These are phyloP conservation scores for Bryoerythrophyllum caledonicum DNA, from an alignment of 225 moss, liverwort and hornwort genomes.

Conservation along the genomic window DNA sequence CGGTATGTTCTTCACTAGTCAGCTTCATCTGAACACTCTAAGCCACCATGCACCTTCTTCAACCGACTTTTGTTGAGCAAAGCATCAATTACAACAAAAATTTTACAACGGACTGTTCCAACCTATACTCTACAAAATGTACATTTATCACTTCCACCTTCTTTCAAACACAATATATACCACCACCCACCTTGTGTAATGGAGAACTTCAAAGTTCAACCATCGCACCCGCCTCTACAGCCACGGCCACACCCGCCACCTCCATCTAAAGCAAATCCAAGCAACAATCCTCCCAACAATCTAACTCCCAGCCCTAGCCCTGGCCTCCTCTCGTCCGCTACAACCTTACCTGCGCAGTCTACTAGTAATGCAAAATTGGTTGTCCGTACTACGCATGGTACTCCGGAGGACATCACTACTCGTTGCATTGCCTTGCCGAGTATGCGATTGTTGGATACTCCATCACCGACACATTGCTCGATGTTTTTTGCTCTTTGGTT, in stretches of 20 bases:
- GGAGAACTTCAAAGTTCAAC: neutral
- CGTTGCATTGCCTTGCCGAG: too few species aligned
- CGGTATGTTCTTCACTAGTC: too few species aligned
- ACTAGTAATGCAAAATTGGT: neutral
- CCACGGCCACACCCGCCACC: neutral
- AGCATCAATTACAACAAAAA: too few species aligned
- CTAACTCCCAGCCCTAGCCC: neutral
- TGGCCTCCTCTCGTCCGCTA: neutral
- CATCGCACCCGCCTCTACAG: constrained; percentile 11
- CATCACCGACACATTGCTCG: neutral
- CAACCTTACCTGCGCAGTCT: too few species aligned
- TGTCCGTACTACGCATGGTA: neutral
- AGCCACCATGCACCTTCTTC: too few species aligned
- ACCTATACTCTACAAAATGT: too few species aligned
- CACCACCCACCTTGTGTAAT: neutral
- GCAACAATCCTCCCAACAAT: neutral
- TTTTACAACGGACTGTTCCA: too few species aligned
- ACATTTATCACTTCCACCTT: too few species aligned
- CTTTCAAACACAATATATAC: too few species aligned
- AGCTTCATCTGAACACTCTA: too few species aligned
- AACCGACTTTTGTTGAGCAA: too few species aligned
- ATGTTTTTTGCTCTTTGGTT: neutral
- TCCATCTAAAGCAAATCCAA: neutral
- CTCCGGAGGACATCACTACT: constrained; percentile 9
- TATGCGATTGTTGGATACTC: neutral